Evolutionary conservation across 169 alveolate species (phyloP), one percentile per base, ranked within the genome.

Genomic region (Cryptosporidium ubiquitum): DNA sequence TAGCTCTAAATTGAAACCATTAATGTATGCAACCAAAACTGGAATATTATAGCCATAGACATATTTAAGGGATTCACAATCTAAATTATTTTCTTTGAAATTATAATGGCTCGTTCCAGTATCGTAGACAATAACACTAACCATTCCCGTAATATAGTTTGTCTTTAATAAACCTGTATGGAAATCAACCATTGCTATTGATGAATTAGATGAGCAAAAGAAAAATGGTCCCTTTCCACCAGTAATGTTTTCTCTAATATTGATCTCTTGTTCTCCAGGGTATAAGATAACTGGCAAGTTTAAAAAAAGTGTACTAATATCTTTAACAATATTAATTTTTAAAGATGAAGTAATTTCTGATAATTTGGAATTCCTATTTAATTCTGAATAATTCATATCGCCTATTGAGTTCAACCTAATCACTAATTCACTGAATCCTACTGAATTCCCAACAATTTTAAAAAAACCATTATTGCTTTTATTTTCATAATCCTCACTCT

Each of bases 161-260:
- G 89, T 79, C 33, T 26, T 40, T 23, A 79, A 60, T 7, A 47
- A 10, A 16, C 89, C 89, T 6, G 60, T 42, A 9, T 26, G 23
- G 39, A 52, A 40, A 39, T 79, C 68, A 60, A 79, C 20, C 5
- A 26, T 58, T 44, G 58, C 61, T 7, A 79, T 79, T 23, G 61
- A 64, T 35, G 37, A 35, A 35, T 79, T 39, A 37, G 37, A 26
- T 44, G 66, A 37, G 39, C 89, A 79, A 61, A 79, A 79, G 35
- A 37, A 47, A 79, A 79, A 79, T 14, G 73, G 73, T 2, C 89
- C 89, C 23, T 33, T 79, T 42, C 89, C 89, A 2, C 89, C 89
- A 18, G 39, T 39, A 20, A 79, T 37, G 12, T 64, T 60, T 20
- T 64, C 79, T 42, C 40, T 37, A 35, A 79, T 40, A 23, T 61